Evolutionary conservation across 306 rosid species (phyloP), one percentile per base, ranked within the genome.

Genomic region (Casuarina cunninghamiana): DNA sequence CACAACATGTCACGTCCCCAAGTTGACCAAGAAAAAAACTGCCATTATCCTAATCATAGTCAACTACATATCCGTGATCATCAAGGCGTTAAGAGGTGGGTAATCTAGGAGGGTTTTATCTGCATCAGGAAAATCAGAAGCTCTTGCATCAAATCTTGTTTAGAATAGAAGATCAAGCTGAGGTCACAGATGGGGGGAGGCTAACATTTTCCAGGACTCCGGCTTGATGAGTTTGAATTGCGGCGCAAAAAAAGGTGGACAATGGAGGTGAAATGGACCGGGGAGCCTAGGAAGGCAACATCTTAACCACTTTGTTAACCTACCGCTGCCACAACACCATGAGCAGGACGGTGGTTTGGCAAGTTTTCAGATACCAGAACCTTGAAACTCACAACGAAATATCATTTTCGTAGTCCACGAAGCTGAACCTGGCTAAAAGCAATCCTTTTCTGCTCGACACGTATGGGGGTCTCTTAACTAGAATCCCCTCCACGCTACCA

Each of bases 191-290:
- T 32, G 15, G 5, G 11, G 62, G 32, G 32, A 26, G 32, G 32
- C 32, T 26, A 26, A 26, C 32, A 26, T 26, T 26, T 26, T 26
- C 32, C 32, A 26, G 65, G 65, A 58, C 35, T 58, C 65, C 35
- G 21, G 65, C 65, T 26, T 26, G 65, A 1, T 10, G 16, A 35
- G 19, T 62, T 62, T 62, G 69, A 62, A 62, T 62, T 62, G 69
- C 69, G 90, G 88, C 90, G 88, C 83, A 85, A 87, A 77, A 77
- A 79, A 82, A 67, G 82, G 77, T 61, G 51, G 60, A 55, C 38
- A 75, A 79, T 32, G 75, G 53, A 80, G 44, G 41, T 26, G 58
- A 78, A 51, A 76, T 49, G 17, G 4, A 45, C 26, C 32, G 63
- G 4, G 16, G n/a, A 12, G 58, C 60, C 4, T 26, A 53, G 75